Base-by-base conservation (phyloP, 805 yeast genomes). In the Isabelozyma pseudorhagii region DNA sequence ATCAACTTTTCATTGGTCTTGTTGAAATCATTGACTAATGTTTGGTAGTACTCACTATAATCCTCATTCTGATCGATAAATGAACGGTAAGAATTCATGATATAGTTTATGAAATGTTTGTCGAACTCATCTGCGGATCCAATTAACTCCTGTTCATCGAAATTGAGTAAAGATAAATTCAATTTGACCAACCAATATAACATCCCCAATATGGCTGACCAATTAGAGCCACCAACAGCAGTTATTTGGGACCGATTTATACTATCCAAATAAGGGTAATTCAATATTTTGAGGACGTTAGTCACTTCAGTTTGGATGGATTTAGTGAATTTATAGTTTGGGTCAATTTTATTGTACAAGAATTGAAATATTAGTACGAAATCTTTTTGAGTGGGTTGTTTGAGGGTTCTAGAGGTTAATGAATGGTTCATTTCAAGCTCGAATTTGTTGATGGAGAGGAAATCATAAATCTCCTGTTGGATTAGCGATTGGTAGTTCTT, bases 171-270 rank as follows among this genome's bases (percentile, higher is more conserved):
- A 53, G 69, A 55, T 40, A 65, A 52, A 57, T 75, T 83, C 52
- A 82, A 73, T 54, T 82, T 81, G 4, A 86, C 82, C 42, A 91
- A 63, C 97, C 97, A 91, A 63, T 86, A 84, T 18, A 91, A 69
- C 79, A 92, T 81, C 1, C 94, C 96, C 40, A 91, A 65, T 55
- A 89, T 88, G 7, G 79, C 78, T 10, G 89, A 90, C 97, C 97
- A 91, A 55, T 83, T 84, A 45, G 86, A 83, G 2, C 96, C 96
- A 5, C 97, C 97, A 10, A 89, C 97, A 0, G 97, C 97, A 38
- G 91, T 82, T 38, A 91, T 84, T 62, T 89, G 96, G 0, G 94
- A 85, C 60, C 91, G 85, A 64, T 86, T 88, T 39, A 92, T 83
- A 0, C 88, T 74, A 40, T 87, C 96, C 50, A 89, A 66, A 63